phyloP scores from a whole-genome alignment of 768 basidiomycete genomes.

The Imleria badia region DNA sequence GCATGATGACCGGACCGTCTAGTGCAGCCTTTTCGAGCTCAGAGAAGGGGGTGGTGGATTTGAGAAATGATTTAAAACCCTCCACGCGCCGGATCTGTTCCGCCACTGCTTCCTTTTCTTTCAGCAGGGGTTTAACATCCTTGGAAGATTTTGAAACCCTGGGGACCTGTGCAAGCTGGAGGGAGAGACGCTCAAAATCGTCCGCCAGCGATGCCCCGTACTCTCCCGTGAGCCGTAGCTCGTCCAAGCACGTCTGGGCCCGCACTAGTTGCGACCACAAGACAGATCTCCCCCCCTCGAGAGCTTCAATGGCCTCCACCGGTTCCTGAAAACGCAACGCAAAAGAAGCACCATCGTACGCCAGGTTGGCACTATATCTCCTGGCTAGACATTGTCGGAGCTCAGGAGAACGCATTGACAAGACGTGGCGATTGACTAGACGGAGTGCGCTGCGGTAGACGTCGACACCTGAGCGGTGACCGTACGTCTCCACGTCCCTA shows the following conservation, averaged over 20 bases:
- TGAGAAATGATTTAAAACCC: slow-evolving; percentile 35
- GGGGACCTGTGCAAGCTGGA: slow-evolving; percentile 13
- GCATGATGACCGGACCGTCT: slow-evolving; percentile 37
- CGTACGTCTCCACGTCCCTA: slow-evolving; percentile 18
- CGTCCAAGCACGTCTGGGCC: slow-evolving; percentile 25
- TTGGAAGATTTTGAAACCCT: slow-evolving; percentile 12
- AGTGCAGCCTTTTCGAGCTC: slow-evolving; percentile 28
- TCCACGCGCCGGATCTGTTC: slow-evolving; percentile 32
- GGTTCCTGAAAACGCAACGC: slow-evolving; percentile 23
- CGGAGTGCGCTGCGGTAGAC: slow-evolving; percentile 29
- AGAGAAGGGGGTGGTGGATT: slow-evolving; percentile 13
- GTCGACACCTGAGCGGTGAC: slow-evolving; percentile 29
- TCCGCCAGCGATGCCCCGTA: slow-evolving; percentile 18
- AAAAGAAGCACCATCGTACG: slow-evolving; percentile 29
- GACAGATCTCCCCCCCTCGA: slow-evolving; percentile 34
- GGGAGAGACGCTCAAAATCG: slow-evolving; percentile 22
- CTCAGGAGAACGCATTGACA: slow-evolving; percentile 14
- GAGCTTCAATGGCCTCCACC: slow-evolving; percentile 28
- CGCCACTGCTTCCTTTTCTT: slow-evolving; percentile 25
- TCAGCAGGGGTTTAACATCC: slow-evolving; percentile 20
- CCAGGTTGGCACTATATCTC: slow-evolving; percentile 15
- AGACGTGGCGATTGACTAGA: slow-evolving; percentile 20
- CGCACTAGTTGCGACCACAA: slow-evolving; percentile 36
- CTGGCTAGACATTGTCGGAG: slow-evolving; percentile 18
- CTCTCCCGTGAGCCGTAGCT: slow-evolving; percentile 22